Evolutionary conservation across 257 asterid species (phyloP).

Genomic region (Marsdenia floribunda): DNA sequence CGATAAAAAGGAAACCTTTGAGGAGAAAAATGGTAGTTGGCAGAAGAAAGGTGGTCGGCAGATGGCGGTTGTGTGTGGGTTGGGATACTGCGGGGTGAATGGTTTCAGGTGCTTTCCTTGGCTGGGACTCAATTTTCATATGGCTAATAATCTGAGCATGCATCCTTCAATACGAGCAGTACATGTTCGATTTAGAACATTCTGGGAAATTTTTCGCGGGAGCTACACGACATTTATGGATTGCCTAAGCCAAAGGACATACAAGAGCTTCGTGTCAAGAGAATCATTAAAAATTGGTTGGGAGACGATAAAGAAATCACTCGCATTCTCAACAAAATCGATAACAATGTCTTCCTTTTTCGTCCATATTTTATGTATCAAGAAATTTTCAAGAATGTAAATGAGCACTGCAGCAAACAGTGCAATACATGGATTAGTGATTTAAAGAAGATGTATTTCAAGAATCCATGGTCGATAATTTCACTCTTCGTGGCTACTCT

Average conservation of each 20-base stretch:
- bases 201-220: too few relatives aligned
- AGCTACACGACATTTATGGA: too few relatives aligned
- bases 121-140: slow-evolving; percentile 77
- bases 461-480: slow-evolving; percentile 30
- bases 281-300: too few relatives aligned
- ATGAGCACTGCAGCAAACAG: slow-evolving; percentile 12
- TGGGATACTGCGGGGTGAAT: slow-evolving; percentile 79
- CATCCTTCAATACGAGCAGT: slow-evolving; percentile 72
- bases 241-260: not conserved
- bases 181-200: too few relatives aligned
- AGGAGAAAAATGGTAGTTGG: slow-evolving; percentile 27
- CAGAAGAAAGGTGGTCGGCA: too few relatives aligned
- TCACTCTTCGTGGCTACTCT: slow-evolving; percentile 22
- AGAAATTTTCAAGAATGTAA: not conserved
- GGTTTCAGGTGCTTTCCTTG: slow-evolving; percentile 94
- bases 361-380: not conserved
- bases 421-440: slow-evolving; percentile 18
- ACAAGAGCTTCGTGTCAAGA: not conserved
- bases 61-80: slow-evolving; percentile 66
- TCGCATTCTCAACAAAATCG: too few relatives aligned
- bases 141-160: slow-evolving; percentile 59
- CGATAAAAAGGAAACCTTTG: slow-evolving; percentile 20
- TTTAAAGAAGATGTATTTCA: too few relatives aligned
- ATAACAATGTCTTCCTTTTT: too few relatives aligned
- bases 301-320: slow-evolving; percentile 8